Evolutionary conservation across 192 early-diverging fungal species (phyloP).

Genomic region (Coemansia interrupta): DNA sequence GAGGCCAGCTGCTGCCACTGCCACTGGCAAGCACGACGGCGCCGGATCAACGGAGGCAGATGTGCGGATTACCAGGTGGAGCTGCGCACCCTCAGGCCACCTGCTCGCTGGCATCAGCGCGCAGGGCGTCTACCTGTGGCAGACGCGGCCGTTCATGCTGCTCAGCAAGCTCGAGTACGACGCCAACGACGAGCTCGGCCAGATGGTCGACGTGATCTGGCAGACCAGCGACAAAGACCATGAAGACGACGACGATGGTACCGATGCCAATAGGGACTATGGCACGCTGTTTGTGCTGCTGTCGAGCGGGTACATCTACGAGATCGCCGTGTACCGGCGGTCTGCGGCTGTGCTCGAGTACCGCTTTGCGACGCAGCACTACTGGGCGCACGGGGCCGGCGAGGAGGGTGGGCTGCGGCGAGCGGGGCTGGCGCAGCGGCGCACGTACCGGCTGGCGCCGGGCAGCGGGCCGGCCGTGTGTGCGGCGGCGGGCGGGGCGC

Average conservation of each 20-base stretch:
- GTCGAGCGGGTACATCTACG: constrained; percentile 30
- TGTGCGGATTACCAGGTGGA: constrained; percentile 23
- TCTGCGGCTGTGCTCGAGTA: constrained; percentile 29
- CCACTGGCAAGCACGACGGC: constrained; percentile 2
- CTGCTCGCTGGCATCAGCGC: constrained; percentile 31
- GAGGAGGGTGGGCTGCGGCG: constrained; percentile 35
- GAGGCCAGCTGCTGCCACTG: neutral
- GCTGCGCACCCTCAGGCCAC: constrained; percentile 20
- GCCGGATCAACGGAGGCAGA: neutral
- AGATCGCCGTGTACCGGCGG: constrained; percentile 27
- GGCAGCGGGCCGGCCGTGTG: constrained; percentile 19
- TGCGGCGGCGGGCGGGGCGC: constrained; percentile 8
- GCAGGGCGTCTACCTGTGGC: constrained; percentile 45
- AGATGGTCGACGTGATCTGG: constrained; percentile 41
- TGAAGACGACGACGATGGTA: neutral
- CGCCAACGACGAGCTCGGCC: constrained; percentile 24
- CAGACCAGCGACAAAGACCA: neutral
- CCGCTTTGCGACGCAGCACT: constrained; percentile 39
- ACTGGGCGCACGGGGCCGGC: constrained; percentile 44
- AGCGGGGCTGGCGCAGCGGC: constrained; percentile 31
- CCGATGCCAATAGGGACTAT: neutral
- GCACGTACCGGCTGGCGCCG: constrained; percentile 28
- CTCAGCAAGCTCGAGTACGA: constrained; percentile 43
- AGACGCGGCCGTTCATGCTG: constrained; percentile 34
- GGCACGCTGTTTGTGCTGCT: constrained; percentile 36